Evolutionary conservation across 192 early-diverging fungal species (phyloP).

Genomic region (Podila horticola): DNA sequence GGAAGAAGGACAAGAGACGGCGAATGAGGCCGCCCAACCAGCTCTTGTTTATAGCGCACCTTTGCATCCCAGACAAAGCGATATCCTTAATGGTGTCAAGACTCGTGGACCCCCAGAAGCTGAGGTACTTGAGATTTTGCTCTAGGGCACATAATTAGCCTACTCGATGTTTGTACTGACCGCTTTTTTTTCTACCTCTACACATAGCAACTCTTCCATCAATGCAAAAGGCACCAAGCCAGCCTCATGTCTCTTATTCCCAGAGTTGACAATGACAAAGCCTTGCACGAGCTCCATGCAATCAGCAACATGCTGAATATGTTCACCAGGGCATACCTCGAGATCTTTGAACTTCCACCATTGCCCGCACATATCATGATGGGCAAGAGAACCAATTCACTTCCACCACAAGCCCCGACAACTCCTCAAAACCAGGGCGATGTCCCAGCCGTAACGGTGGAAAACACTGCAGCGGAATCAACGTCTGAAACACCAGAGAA

Average conservation of each 20-base stretch:
- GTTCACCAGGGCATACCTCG: slow-evolving; percentile 23
- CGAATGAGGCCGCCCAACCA: too few species aligned
- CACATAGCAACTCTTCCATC: slow-evolving; percentile 30
- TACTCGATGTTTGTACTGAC: not conserved
- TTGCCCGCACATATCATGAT: slow-evolving; percentile 25
- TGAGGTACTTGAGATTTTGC: slow-evolving; percentile 14
- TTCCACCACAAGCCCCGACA: slow-evolving; percentile 11
- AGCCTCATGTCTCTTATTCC: slow-evolving; percentile 19
- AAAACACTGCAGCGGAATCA: not conserved
- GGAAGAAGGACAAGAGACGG: too few species aligned
- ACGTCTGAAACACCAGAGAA: not conserved
- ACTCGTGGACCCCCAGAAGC: slow-evolving; percentile 22
- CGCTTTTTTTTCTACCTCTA: not conserved
- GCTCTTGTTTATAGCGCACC: slow-evolving; percentile 10
- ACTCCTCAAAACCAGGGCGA: not conserved
- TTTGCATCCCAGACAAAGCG: slow-evolving; percentile 21
- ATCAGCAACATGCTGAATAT: slow-evolving; percentile 9
- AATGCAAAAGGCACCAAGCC: slow-evolving; percentile 38
- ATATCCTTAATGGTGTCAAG: slow-evolving; percentile 17
- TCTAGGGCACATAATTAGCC: too few species aligned
- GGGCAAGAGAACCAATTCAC: slow-evolving; percentile 29
- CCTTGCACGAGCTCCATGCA: slow-evolving; percentile 23
- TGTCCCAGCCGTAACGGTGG: not conserved
- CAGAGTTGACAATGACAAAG: slow-evolving; percentile 33
- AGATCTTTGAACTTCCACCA: slow-evolving; percentile 35